Conservation (phyloP, 441 rosid genomes). For the Sinapis alba region DNA sequence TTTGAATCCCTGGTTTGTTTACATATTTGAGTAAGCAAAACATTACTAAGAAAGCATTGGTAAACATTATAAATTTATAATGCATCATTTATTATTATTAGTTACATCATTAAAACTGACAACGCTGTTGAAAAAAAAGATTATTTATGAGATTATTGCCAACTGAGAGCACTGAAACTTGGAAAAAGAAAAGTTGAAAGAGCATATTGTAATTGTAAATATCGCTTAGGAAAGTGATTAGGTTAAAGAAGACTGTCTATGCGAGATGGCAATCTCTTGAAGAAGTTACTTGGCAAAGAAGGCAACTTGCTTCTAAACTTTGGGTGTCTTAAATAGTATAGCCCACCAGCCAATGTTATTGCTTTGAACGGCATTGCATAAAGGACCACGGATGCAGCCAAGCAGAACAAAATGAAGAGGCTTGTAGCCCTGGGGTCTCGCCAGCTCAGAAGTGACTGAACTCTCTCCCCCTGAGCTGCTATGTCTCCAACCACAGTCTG, state of each 20-base stretch:
- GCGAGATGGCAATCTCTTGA: conserved; percentile 71
- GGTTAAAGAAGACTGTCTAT: conserved; percentile 66
- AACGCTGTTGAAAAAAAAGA: not conserved
- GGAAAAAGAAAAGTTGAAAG: not conserved
- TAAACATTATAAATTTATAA: not conserved
- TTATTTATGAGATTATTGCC: not conserved
- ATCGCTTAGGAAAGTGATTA: conserved; percentile 5
- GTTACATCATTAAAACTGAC: conserved; percentile 3
- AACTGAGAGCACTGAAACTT: not conserved
- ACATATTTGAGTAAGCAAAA: not conserved
- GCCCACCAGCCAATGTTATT: conserved; percentile 58
- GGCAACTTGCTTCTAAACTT: conserved; percentile 86
- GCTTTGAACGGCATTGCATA: conserved; percentile 66
- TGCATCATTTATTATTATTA: not conserved
- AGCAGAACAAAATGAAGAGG: conserved; percentile 57
- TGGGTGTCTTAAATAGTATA: conserved; percentile 74
- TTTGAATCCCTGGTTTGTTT: not conserved
- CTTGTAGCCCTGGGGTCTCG: conserved; percentile 71
- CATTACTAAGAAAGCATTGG: not conserved
- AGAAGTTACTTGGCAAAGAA: conserved; percentile 80
- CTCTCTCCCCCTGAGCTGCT: conserved; percentile 72
- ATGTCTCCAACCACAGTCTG: conserved; percentile 70
- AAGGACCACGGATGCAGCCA: conserved; percentile 54
- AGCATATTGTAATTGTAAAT: conserved; percentile 7
- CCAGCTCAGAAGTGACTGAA: conserved; percentile 62